These are phyloP conservation scores for Aspergillus uvarum DNA, from an alignment of 2,329 filamentous ascomycete species.

Conservation along the genomic window DNA sequence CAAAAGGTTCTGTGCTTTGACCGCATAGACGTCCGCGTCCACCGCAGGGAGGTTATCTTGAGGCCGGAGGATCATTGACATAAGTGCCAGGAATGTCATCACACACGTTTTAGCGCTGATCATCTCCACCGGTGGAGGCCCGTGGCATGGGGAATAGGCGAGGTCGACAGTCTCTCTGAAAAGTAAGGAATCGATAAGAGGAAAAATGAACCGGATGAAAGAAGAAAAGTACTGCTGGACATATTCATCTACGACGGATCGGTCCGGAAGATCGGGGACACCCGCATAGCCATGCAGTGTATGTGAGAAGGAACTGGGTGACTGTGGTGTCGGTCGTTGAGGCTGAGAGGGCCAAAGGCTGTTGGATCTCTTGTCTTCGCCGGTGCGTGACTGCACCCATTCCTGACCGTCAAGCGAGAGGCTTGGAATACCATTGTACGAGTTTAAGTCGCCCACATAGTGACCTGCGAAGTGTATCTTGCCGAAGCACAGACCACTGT, in stretches of 20 bases:
- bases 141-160: background rate
- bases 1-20: constrained; percentile 1
- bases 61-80: background rate
- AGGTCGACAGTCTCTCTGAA: background rate
- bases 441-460: constrained; percentile 1
- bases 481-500: constrained; percentile 2
- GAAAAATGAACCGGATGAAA: background rate
- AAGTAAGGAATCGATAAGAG: background rate
- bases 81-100: background rate
- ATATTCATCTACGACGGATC: background rate
- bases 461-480: constrained; percentile 5
- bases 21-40: background rate
- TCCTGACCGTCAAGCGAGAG: background rate
- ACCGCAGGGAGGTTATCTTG: background rate
- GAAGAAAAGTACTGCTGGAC: background rate
- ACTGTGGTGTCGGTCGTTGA: background rate
- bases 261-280: constrained; percentile 2
- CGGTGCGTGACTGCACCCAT: constrained; percentile 3
- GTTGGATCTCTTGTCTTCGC: background rate
- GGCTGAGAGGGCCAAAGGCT: background rate
- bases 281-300: background rate
- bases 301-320: background rate
- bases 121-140: background rate
- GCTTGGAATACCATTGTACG: constrained; percentile 2
- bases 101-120: background rate